phyloP scores from a whole-genome alignment of 2,329 filamentous ascomycete genomes.

The Fusarium sp. region DNA sequence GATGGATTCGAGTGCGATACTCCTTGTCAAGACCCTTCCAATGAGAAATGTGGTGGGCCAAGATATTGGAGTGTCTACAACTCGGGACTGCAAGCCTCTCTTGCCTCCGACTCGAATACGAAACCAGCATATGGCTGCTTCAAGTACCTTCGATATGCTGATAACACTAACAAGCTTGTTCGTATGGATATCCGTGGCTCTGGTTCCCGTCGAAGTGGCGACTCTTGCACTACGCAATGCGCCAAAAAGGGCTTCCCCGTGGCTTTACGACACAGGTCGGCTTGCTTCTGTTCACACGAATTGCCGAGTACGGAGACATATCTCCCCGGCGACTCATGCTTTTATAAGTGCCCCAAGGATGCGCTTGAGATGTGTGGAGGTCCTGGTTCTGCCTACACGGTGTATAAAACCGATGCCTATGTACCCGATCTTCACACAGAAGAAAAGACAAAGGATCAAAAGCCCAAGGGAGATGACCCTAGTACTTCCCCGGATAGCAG shows the following conservation, averaged over 20 bases:
- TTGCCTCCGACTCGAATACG: not conserved
- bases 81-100: not conserved
- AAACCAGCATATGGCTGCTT: conserved; percentile 5
- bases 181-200: not conserved
- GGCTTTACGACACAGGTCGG: not conserved
- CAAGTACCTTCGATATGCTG: not conserved
- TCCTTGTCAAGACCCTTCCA: not conserved
- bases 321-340: not conserved
- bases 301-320: not conserved
- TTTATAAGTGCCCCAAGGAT: not conserved
- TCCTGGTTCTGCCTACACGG: not conserved
- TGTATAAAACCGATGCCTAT: not conserved
- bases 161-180: not conserved
- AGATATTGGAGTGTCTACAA: not conserved
- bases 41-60: not conserved
- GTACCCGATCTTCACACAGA: not conserved
- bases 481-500: not conserved
- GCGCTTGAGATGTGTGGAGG: conserved; percentile 8
- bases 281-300: not conserved
- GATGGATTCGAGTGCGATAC: not conserved
- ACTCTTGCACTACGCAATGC: not conserved
- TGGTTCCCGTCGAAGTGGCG: not conserved
- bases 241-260: not conserved
- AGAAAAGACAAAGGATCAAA: not conserved
- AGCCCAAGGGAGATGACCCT: not conserved